Evolutionary conservation across 2,329 filamentous ascomycete genomes (phyloP).

Genomic region (Samsoniella hepiali): DNA sequence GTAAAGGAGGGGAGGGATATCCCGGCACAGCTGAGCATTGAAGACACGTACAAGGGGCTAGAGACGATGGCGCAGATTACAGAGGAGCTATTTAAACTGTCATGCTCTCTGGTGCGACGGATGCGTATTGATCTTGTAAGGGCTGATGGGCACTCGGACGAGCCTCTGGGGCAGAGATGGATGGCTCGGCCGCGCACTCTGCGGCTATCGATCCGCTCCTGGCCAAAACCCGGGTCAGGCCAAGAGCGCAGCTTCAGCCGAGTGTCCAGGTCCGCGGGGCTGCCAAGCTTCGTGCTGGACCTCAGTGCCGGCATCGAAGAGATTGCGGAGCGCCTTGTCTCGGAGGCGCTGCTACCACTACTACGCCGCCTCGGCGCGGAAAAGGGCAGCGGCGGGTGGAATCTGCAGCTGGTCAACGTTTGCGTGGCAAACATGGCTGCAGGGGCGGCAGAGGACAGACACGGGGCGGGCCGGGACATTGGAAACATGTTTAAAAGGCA

Average conservation of each 20-base stretch:
- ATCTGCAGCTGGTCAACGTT: conserved; percentile 79
- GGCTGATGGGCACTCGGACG: conserved; percentile 38
- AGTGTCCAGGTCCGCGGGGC: conserved; percentile 69
- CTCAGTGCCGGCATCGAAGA: conserved; percentile 54
- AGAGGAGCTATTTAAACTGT: conserved; percentile 66
- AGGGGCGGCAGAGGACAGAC: conserved; percentile 47
- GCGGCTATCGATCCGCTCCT: conserved; percentile 72
- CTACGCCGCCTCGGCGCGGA: conserved; percentile 63
- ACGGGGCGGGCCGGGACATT: conserved; percentile 70
- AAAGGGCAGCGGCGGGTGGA: conserved; percentile 60
- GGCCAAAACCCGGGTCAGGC: conserved; percentile 35
- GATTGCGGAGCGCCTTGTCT: conserved; percentile 65
- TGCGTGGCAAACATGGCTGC: conserved; percentile 81
- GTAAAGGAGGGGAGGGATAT: conserved; percentile 69
- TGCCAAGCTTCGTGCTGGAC: conserved; percentile 73
- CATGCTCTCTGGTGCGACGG: conserved; percentile 67
- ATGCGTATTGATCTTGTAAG: conserved; percentile 75
- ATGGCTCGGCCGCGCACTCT: conserved; percentile 77
- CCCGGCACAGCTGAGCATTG: conserved; percentile 88
- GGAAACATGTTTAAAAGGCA: conserved; percentile 77
- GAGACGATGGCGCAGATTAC: conserved; percentile 61
- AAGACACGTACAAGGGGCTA: conserved; percentile 81
- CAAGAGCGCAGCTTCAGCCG: conserved; percentile 62
- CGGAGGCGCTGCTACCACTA: conserved; percentile 65
- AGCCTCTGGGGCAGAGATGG: conserved; percentile 52